Evolutionary conservation across 306 rosid genomes (phyloP).

Genomic region (Pterocarpus santalinus): DNA sequence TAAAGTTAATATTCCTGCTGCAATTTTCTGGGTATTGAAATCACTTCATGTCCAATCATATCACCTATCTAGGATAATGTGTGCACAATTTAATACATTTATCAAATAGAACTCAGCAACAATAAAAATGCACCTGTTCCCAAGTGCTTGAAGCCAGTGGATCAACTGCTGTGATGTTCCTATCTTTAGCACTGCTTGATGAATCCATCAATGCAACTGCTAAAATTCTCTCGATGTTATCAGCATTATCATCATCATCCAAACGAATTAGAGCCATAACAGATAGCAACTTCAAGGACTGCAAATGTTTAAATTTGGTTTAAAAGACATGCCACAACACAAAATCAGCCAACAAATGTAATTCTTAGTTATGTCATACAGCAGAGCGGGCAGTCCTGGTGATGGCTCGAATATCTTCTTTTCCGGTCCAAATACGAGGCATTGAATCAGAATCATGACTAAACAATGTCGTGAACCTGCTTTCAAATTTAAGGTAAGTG

Average conservation of each 20-base stretch:
- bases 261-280: slow-evolving; percentile 82
- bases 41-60: neutral
- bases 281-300: slow-evolving; percentile 89
- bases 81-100: slow-evolving; percentile 21
- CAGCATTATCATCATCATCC: slow-evolving; percentile 65
- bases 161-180: slow-evolving; percentile 61
- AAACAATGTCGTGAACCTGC: slow-evolving; percentile 82
- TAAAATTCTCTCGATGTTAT: slow-evolving; percentile 67
- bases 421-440: slow-evolving; percentile 96
- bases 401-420: slow-evolving; percentile 84
- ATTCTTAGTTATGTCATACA: slow-evolving; percentile 57
- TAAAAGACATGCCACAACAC: slow-evolving; percentile 23
- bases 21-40: slow-evolving; percentile 17
- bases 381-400: slow-evolving; percentile 83
- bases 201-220: slow-evolving; percentile 66
- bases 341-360: slow-evolving; percentile 17
- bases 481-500: slow-evolving; percentile 48
- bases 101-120: slow-evolving; percentile 27
- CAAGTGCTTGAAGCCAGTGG: slow-evolving; percentile 92
- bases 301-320: slow-evolving; percentile 45
- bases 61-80: slow-evolving; percentile 1
- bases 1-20: slow-evolving; percentile 13
- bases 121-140: slow-evolving; percentile 70
- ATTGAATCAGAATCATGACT: slow-evolving; percentile 90
- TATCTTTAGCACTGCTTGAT: slow-evolving; percentile 57